A percentile compares a stretch with the other conserved stretches of the same genome.
Evolutionary conservation across 768 basidiomycete species (phyloP).

Genomic region (Xanthoconium stramineum): DNA sequence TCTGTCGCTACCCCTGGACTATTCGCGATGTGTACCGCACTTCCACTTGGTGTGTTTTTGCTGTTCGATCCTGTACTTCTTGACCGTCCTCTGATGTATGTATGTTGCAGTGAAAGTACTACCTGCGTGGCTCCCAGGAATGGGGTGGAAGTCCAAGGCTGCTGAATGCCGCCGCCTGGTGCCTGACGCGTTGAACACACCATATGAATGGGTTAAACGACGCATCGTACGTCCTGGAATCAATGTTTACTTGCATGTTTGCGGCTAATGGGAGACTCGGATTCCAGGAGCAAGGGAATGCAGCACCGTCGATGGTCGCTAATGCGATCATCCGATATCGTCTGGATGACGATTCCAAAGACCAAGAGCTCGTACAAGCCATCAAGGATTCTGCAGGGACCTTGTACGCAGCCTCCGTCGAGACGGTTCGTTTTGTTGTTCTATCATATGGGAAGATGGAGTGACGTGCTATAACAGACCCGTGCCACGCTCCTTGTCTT

Average conservation of each 20-base stretch:
- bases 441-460: no score
- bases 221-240: not conserved
- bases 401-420: not conserved
- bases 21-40: not conserved
- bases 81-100: not conserved
- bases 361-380: not conserved
- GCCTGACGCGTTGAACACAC: constrained; percentile 7
- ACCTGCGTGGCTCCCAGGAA: constrained; percentile 27
- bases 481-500: constrained; percentile 15
- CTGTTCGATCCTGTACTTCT: not conserved
- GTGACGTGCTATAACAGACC: not conserved
- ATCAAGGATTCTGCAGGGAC: not conserved
- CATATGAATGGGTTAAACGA: constrained; percentile 11
- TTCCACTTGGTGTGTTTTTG: not conserved
- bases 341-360: constrained; percentile 3
- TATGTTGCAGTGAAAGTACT: constrained; percentile 14
- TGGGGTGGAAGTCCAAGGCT: constrained; percentile 19
- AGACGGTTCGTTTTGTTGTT: not conserved
- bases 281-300: constrained; percentile 7
- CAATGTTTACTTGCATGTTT: not conserved
- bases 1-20: not conserved
- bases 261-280: not conserved
- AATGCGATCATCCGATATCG: constrained; percentile 10
- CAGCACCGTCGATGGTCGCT: constrained; percentile 12
- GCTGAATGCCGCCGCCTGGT: constrained; percentile 7